phyloP scores from a whole-genome alignment of 2,329 filamentous ascomycete species.

The Hirsutella minnesotensis region DNA sequence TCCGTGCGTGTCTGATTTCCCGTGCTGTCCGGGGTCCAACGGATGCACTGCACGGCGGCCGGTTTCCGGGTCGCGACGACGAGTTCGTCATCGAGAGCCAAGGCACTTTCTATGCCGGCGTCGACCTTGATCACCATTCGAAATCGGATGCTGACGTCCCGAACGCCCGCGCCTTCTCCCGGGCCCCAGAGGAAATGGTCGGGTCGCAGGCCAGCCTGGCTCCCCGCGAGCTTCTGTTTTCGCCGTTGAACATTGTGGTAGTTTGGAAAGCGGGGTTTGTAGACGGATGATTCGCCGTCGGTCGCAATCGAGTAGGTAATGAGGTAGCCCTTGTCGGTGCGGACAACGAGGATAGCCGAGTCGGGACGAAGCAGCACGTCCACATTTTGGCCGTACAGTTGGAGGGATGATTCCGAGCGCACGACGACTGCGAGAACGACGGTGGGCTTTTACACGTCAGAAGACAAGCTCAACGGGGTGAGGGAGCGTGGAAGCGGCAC shows the following conservation, averaged over 20 bases:
- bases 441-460: slow-evolving; percentile 50
- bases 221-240: slow-evolving; percentile 48
- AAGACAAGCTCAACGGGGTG: background rate
- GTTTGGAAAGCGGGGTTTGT: slow-evolving; percentile 68
- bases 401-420: slow-evolving; percentile 68
- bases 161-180: slow-evolving; percentile 71
- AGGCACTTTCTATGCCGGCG: slow-evolving; percentile 76
- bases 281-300: slow-evolving; percentile 72
- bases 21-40: slow-evolving; percentile 75
- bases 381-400: slow-evolving; percentile 74
- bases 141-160: slow-evolving; percentile 83
- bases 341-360: slow-evolving; percentile 81
- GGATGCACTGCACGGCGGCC: slow-evolving; percentile 90
- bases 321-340: slow-evolving; percentile 74
- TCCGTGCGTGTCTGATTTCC: slow-evolving; percentile 86
- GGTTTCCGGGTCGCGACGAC: slow-evolving; percentile 86
- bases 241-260: slow-evolving; percentile 51
- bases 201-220: slow-evolving; percentile 39
- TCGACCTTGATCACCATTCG: slow-evolving; percentile 98
- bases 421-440: slow-evolving; percentile 77
- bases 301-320: slow-evolving; percentile 90
- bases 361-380: slow-evolving; percentile 82
- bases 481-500: slow-evolving; percentile 34
- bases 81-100: slow-evolving; percentile 86
- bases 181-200: slow-evolving; percentile 60